Conservation (phyloP, 176 grass and related monocot genomes). For the Bonia amplexicaulis region DNA sequence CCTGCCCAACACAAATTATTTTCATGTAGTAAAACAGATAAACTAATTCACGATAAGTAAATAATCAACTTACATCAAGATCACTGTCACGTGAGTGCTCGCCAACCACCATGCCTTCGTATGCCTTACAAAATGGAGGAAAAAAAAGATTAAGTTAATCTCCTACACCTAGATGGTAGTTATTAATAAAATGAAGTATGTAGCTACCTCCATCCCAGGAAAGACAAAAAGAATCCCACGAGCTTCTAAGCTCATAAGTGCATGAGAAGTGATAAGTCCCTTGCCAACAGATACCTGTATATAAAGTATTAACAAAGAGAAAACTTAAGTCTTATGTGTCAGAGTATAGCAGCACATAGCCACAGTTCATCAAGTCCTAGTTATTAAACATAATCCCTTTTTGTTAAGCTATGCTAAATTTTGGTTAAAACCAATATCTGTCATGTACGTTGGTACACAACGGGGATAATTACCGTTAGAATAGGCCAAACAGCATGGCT, state of each 20-base stretch:
- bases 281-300: slow-evolving; percentile 77
- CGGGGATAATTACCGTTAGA: too few species aligned
- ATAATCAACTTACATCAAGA: slow-evolving; percentile 77
- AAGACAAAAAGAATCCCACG: slow-evolving; percentile 93
- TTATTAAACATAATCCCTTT: slow-evolving; percentile 5
- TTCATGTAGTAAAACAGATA: slow-evolving; percentile 13
- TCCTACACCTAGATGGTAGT: neutral
- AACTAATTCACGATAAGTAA: slow-evolving; percentile 8
- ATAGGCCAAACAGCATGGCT: too few species aligned
- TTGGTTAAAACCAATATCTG: neutral
- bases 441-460: too few species aligned
- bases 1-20: slow-evolving; percentile 37
- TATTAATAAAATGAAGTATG: slow-evolving; percentile 27
- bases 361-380: neutral
- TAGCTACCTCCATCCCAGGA: slow-evolving; percentile 86
- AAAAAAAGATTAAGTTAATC: slow-evolving; percentile 16
- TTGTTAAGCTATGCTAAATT: neutral
- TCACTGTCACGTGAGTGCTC: slow-evolving; percentile 96
- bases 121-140: slow-evolving; percentile 55
- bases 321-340: neutral
- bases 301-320: slow-evolving; percentile 20
- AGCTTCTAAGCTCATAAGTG: slow-evolving; percentile 97
- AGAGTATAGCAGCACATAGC: slow-evolving; percentile 22
- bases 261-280: slow-evolving; percentile 85
- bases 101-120: slow-evolving; percentile 94